A percentile compares a stretch with the other conserved stretches of the same genome.
Evolutionary conservation across 2,329 filamentous ascomycete species (phyloP).

Genomic region (Zymoseptoria pseudotritici): DNA sequence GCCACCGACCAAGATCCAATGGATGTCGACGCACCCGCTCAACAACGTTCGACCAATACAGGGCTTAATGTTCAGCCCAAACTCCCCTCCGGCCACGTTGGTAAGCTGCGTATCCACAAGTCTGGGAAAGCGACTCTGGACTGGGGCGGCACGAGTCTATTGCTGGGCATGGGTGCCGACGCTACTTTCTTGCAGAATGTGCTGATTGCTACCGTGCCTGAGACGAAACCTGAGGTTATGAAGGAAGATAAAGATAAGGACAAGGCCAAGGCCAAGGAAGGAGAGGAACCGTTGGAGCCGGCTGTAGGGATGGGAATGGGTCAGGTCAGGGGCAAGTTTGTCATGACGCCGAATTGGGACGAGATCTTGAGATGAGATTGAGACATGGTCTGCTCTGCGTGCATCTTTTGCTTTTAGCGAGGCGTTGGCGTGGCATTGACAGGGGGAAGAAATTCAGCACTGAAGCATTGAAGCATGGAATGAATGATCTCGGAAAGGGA

Average conservation of each 20-base stretch:
- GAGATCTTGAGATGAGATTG: slow-evolving; percentile 35
- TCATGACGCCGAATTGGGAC: slow-evolving; percentile 55
- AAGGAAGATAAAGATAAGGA: slow-evolving; percentile 9
- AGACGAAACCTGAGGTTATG: slow-evolving; percentile 19
- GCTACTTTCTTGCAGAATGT: slow-evolving; percentile 56
- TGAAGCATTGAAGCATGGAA: background rate
- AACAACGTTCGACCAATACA: slow-evolving; percentile 1
- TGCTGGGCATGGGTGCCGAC: slow-evolving; percentile 49
- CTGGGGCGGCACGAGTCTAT: slow-evolving; percentile 56
- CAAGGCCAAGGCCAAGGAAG: slow-evolving; percentile 1
- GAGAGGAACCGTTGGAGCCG: slow-evolving; percentile 19
- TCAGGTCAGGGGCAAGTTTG: slow-evolving; percentile 57
- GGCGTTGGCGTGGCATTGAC: background rate
- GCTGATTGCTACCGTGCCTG: slow-evolving; percentile 34
- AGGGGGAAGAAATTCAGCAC: background rate
- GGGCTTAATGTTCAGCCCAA: slow-evolving; percentile 28
- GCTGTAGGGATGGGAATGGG: slow-evolving; percentile 48
- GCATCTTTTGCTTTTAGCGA: background rate
- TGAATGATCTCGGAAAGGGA: background rate
- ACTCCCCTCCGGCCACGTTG: slow-evolving; percentile 48
- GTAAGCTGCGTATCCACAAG: slow-evolving; percentile 54
- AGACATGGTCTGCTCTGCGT: background rate
- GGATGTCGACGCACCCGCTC: slow-evolving; percentile 14
- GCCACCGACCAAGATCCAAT: slow-evolving; percentile 12
- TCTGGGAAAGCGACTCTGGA: slow-evolving; percentile 55